Conservation (phyloP, 2,329 filamentous ascomycete species). For the Pyrenophora seminiperda region DNA sequence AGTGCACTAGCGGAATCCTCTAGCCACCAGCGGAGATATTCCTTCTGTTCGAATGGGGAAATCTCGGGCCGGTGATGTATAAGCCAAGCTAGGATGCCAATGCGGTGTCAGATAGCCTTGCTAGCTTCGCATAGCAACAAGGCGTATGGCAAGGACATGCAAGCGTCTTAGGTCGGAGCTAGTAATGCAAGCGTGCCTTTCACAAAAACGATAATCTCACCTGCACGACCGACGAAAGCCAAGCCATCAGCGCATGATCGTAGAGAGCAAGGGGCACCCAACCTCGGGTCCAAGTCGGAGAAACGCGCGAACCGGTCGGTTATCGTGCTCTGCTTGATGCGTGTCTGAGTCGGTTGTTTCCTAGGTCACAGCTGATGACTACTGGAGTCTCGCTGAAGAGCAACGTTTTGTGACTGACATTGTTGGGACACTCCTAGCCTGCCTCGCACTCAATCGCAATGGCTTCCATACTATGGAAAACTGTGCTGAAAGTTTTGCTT, state of each 20-base stretch:
- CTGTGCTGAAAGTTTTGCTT: not conserved
- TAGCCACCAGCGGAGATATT: too few species aligned
- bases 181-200: not conserved
- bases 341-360: not conserved
- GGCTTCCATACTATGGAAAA: not conserved
- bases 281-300: not conserved
- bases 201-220: not conserved
- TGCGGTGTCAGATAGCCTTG: not conserved
- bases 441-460: not conserved
- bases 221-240: not conserved
- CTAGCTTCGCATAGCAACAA: not conserved
- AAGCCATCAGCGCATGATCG: not conserved
- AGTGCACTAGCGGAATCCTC: too few species aligned
- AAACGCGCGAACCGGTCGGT: not conserved
- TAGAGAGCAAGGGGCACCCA: not conserved
- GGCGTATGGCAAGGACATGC: not conserved
- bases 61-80: too few species aligned
- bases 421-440: not conserved
- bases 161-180: not conserved
- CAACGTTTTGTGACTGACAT: not conserved
- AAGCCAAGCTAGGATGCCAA: not conserved
- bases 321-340: not conserved
- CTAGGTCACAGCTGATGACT: not conserved
- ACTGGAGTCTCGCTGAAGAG: not conserved
- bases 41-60: too few species aligned